Evolutionary conservation across 768 basidiomycete species (phyloP).

Genomic region (Glaciozyma antarctica): DNA sequence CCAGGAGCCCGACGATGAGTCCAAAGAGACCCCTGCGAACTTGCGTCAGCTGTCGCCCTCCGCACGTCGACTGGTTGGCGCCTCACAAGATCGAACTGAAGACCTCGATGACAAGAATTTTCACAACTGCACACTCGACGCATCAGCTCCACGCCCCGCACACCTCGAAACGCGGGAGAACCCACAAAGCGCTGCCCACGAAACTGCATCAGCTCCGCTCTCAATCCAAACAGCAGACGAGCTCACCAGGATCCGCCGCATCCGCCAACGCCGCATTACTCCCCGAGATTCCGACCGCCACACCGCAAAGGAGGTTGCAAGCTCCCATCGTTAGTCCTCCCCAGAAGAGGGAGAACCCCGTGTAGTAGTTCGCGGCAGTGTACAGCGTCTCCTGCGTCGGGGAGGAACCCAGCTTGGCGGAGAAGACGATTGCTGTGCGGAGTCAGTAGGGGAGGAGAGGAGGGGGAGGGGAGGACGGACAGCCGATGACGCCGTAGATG

Average conservation of each 20-base stretch:
- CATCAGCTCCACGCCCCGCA: not conserved
- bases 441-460: not conserved
- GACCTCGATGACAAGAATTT: conserved; percentile 81
- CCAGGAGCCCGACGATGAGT: conserved; percentile 4
- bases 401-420: conserved; percentile 55
- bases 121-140: conserved; percentile 54
- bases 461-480: conserved; percentile 26
- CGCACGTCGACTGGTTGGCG: not conserved
- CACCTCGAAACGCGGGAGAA: not conserved
- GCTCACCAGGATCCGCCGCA: conserved; percentile 68
- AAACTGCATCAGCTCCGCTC: not conserved
- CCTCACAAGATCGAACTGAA: conserved; percentile 27
- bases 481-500: conserved; percentile 78
- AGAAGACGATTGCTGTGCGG: conserved; percentile 71
- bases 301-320: conserved; percentile 89
- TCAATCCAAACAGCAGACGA: not conserved
- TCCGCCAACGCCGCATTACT: conserved; percentile 91
- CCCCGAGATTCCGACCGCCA: conserved; percentile 89
- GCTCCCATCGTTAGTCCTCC: conserved; percentile 87
- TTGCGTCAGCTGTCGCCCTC: not conserved
- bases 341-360: conserved; percentile 93
- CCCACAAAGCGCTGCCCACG: not conserved
- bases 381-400: conserved; percentile 61
- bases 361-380: conserved; percentile 82
- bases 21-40: conserved; percentile 2